Percentiles rank a stretch among this genome's conserved stretches.
These are phyloP conservation scores for Yarrowia yakushimensis DNA, from an alignment of 805 yeast genomes.

Conservation along the genomic window DNA sequence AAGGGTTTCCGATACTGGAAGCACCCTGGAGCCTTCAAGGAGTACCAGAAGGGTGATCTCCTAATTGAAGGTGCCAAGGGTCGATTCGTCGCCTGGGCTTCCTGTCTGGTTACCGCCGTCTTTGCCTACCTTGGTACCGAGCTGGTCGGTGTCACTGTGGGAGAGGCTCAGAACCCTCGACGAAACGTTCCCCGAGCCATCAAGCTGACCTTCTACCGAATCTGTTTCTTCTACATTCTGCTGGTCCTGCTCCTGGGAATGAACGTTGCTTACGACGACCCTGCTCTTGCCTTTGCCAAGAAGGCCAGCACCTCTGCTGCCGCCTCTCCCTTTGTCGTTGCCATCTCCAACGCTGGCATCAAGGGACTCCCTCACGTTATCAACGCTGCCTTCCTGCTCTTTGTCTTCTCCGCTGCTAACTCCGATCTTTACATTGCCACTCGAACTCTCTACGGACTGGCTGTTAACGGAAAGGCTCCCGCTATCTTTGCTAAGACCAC, in stretches of 20 bases:
- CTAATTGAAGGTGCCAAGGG: constrained; percentile 47
- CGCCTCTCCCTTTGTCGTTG: constrained; percentile 83
- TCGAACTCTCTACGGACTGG: constrained; percentile 67
- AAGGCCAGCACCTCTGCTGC: constrained; percentile 49
- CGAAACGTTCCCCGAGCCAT: constrained; percentile 68
- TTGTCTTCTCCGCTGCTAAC: constrained; percentile 78
- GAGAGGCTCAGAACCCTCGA: constrained; percentile 69
- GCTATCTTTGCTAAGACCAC: constrained; percentile 59
- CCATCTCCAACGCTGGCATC: constrained; percentile 64
- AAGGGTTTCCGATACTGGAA: constrained; percentile 69
- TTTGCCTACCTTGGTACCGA: constrained; percentile 73
- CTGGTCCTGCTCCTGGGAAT: constrained; percentile 63
- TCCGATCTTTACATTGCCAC: constrained; percentile 76
- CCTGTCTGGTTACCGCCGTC: constrained; percentile 62
- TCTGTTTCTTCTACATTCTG: constrained; percentile 58
- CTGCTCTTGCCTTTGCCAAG: constrained; percentile 46
- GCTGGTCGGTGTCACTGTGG: constrained; percentile 66
- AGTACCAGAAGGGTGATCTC: constrained; percentile 42
- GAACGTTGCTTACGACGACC: constrained; percentile 61
- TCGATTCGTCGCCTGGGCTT: constrained; percentile 56
- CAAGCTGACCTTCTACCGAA: constrained; percentile 65
- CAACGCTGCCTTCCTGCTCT: constrained; percentile 72
- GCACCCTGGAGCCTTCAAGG: constrained; percentile 61
- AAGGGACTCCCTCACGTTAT: constrained; percentile 66
- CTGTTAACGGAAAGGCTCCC: constrained; percentile 74